Base-by-base conservation (phyloP, 352 stramenopile genomes). In the Discostella stelligera region DNA sequence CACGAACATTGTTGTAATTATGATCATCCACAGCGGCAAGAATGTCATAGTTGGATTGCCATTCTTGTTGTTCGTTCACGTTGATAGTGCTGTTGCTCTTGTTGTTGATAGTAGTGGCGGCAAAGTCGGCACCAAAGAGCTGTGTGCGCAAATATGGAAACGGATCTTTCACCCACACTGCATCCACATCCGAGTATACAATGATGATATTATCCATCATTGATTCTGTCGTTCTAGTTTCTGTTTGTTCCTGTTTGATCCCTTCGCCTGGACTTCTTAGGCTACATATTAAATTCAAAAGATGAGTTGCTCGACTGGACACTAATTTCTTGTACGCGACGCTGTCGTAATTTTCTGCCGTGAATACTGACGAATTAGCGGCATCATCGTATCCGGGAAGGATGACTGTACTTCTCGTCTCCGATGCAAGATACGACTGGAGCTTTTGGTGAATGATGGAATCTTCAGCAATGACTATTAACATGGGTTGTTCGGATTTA, bases 221-320 rank as follows among this genome's bases (percentile, higher is more conserved):
- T 46, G 10, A 25, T 59, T 53, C n/a, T 11, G 20, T 60, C 52
- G 18, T 30, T 66, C 32, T 6, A 30, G 30, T 37, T 23, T 44
- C 7, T 62, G 21, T 5, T 13, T 50, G 14, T 61, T 58, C 23
- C 37, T 3, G 5, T 20, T 37, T 55, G 48, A 48, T 11, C n/a
- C 39, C 25, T n/a, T 21, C 32, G 1, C 23, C 56, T n/a, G 14
- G 16, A 16, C 9, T 30, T 46, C 49, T 18, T n/a, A 72, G 32
- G 30, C 55, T 59, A 27, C 71, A 79, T 7, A 79, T 68, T 54
- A 79, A 46, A 73, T 79, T 72, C 55, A 79, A 67, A 1, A 79
- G 37, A 72, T 79, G 71, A 48, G 41, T 79, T 21, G 71, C 71
- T 46, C 71, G 44, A 56, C 39, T 48, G 10, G 62, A 73, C 8